phyloP scores from a whole-genome alignment of 495 filamentous ascomycete genomes.

The Zalerion maritima region DNA sequence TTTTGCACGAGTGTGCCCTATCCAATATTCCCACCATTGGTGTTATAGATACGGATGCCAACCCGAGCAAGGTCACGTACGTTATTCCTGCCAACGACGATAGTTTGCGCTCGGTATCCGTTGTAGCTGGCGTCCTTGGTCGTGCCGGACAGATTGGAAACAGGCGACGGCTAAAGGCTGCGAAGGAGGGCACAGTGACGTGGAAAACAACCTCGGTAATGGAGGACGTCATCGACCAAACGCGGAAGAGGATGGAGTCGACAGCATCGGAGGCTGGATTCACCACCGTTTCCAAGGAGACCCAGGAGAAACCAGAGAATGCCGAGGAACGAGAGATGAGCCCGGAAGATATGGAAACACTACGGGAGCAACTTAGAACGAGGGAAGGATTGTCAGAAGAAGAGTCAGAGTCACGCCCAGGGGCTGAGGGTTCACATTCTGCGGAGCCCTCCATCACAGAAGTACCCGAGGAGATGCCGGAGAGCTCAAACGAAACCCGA shows the following conservation, averaged over 20 bases:
- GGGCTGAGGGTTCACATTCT: too few species aligned
- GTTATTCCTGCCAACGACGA: slow-evolving; percentile 96
- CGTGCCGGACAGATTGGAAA: slow-evolving; percentile 72
- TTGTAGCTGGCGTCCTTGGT: slow-evolving; percentile 78
- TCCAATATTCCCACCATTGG: slow-evolving; percentile 89
- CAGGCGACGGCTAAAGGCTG: slow-evolving; percentile 43
- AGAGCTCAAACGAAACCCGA: too few species aligned
- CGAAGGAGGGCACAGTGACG: slow-evolving; percentile 40
- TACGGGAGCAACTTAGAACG: too few species aligned
- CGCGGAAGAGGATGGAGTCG: neutral
- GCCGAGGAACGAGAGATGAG: too few species aligned
- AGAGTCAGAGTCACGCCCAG: too few species aligned
- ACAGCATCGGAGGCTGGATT: slow-evolving; percentile 2
- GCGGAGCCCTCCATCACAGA: too few species aligned
- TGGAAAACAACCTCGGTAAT: slow-evolving; percentile 37
- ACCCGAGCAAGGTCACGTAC: slow-evolving; percentile 92
- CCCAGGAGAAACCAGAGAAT: too few species aligned
- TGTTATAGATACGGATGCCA: slow-evolving; percentile 81
- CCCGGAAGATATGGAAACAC: too few species aligned
- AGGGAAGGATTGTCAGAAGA: too few species aligned
- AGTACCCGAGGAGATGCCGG: too few species aligned
- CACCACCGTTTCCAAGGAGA: too few species aligned
- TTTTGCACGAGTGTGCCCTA: slow-evolving; percentile 81
- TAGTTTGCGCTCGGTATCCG: slow-evolving; percentile 61
- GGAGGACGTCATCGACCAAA: slow-evolving; percentile 10